Conservation (phyloP, 768 basidiomycete species). For the Lentinula edodes region DNA sequence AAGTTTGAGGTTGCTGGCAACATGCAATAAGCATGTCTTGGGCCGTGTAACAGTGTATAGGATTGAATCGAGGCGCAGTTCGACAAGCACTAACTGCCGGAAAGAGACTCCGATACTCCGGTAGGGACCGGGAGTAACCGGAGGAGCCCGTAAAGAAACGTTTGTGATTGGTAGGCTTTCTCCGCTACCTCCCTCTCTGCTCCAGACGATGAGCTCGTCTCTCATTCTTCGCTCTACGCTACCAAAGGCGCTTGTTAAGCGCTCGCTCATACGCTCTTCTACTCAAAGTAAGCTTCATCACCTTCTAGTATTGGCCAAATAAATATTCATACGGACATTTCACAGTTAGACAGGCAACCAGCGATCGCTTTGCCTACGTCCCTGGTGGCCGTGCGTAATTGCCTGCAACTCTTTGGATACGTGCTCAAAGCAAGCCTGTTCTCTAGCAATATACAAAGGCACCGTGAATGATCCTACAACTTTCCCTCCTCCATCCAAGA, state of each 20-base stretch:
- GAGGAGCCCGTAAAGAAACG: conserved; percentile 2
- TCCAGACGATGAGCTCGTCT: conserved; percentile 41
- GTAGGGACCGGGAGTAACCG: not conserved
- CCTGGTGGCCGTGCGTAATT: conserved; percentile 64
- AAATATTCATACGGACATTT: conserved; percentile 6
- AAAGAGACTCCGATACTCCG: not conserved
- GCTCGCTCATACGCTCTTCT: conserved; percentile 32
- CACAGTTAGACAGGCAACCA: conserved; percentile 8
- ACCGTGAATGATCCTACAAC: conserved; percentile 93
- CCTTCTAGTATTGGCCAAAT: not conserved
- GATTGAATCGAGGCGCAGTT: not conserved
- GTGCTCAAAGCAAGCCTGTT: conserved; percentile 9
- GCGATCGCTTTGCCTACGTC: conserved; percentile 39
- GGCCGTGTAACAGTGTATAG: not conserved
- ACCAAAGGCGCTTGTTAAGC: conserved; percentile 36
- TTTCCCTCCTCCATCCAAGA: conserved; percentile 76
- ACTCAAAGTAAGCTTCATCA: conserved; percentile 31
- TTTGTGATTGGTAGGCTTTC: conserved; percentile 7
- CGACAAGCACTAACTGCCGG: not conserved
- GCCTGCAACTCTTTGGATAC: conserved; percentile 6
- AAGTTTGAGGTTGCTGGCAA: not conserved
- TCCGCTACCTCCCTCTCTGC: not conserved
- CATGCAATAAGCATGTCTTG: conserved; percentile 4
- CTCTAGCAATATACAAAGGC: conserved; percentile 76
- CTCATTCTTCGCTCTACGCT: conserved; percentile 45